These are phyloP conservation scores for Paramecium octaurelia DNA, from an alignment of 73 alveolate species.

Conservation along the genomic window DNA sequence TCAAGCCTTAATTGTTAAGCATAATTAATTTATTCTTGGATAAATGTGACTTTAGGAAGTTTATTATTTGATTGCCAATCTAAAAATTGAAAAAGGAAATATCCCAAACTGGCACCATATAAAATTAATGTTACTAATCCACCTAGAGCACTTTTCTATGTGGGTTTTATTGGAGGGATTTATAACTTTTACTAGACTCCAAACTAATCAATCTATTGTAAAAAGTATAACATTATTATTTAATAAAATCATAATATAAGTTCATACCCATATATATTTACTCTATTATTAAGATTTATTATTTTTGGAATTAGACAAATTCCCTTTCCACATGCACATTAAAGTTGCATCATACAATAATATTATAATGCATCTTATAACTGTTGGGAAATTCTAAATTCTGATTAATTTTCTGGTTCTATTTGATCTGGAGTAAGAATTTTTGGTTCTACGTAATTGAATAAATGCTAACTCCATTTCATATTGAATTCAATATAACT, in stretches of 20 bases:
- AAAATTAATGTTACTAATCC: background rate
- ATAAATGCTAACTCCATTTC: background rate
- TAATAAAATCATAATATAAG: background rate
- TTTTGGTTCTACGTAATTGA: background rate
- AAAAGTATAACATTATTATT: background rate
- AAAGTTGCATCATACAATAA: background rate
- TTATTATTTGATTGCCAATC: background rate
- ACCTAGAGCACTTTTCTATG: background rate
- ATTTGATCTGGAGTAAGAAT: background rate
- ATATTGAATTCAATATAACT: background rate
- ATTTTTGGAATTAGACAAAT: too few relatives aligned
- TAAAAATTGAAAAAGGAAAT: background rate
- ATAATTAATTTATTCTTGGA: background rate
- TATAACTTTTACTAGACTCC: background rate
- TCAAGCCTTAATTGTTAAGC: background rate
- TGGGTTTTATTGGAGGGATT: background rate
- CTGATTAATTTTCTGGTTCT: background rate
- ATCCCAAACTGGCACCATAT: conserved; percentile 34
- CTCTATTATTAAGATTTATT: too few relatives aligned
- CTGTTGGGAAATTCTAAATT: background rate
- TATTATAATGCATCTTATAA: background rate
- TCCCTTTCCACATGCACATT: background rate
- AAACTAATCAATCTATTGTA: background rate
- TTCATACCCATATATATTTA: background rate
- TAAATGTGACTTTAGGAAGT: background rate